Evolutionary conservation across 331 rosid species (phyloP).

Genomic region (Prunus yedoensis): DNA sequence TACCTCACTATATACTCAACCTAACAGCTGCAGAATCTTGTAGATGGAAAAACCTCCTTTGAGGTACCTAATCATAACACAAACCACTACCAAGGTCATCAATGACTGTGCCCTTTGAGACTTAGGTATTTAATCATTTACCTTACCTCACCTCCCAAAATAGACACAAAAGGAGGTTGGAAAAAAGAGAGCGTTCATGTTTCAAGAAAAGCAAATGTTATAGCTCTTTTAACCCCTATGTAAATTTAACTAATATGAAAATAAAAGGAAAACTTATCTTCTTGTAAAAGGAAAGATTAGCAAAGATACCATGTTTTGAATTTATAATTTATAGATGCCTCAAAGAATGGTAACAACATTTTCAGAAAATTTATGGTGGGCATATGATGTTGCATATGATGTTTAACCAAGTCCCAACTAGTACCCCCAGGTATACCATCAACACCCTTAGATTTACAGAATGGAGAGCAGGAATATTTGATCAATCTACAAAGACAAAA

Average conservation of each 20-base stretch:
- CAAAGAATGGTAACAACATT: background rate
- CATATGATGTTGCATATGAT: background rate
- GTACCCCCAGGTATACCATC: background rate
- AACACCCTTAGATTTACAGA: background rate
- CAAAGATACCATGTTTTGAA: background rate
- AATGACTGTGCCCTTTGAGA: background rate
- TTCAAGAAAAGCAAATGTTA: background rate
- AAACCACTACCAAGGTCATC: background rate
- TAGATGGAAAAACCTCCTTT: background rate
- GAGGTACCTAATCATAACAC: background rate
- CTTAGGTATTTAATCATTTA: background rate
- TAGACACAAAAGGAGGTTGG: background rate
- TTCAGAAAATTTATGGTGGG: background rate
- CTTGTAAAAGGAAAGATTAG: background rate
- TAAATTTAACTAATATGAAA: background rate
- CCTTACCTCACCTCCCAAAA: background rate
- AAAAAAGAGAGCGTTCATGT: background rate
- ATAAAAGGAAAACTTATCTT: background rate
- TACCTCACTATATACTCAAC: background rate
- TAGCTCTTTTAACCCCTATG: background rate
- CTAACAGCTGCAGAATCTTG: background rate
- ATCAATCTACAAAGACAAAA: background rate
- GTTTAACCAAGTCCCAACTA: background rate
- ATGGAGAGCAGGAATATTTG: background rate
- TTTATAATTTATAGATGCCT: background rate